Base-by-base conservation (phyloP, 2,329 filamentous ascomycete species). In the Fusarium napiforme region DNA sequence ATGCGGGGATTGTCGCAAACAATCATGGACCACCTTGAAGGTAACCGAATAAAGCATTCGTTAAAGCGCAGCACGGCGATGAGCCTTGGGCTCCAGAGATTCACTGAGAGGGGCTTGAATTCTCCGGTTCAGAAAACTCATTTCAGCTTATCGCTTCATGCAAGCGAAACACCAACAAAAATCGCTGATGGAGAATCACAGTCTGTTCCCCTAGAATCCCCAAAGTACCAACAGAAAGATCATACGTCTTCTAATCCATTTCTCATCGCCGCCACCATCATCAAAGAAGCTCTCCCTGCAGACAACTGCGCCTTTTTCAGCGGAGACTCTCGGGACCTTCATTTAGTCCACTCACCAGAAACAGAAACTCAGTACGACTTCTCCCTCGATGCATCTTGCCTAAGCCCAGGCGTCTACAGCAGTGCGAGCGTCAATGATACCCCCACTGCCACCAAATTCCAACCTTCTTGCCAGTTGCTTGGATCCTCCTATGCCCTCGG, bases 21-120 rank as follows among this genome's bases (percentile, higher is more conserved):
- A 5, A 56, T 66, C 11, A 32, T 40, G 8, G 47, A 62, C 4
- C 40, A 63, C 7, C 59, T 66, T 21, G 63, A 66, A 19, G 18
- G 30, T 5, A 61, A 63, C 9, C 37, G 58, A 2, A 26, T 63
- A 7, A 63, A 42, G 7, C 26, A 14, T 4, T 34, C 28, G 1
- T 19, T 63, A 3, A 45, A 61, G 9, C 49, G 46, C 21, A 66
- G 61, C 16, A 26, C 26, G 1, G 32, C 47, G 3, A 66, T 66
- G 59, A 66, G 28, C 12, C 15, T 55, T 5, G 52, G 52, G 21
- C 36, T 55, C 0, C 52, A 42, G 23, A 40, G 26, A 11, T 55
- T 55, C 6, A 40, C 52, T 9, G 19, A 30, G 10, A n/a, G 52
- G 21, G 36, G 36, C 2, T 4, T 55, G 10, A 15, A 14, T 4